Evolutionary conservation across 1,139 yeast genomes (phyloP), one percentile per base, ranked within the genome.

Genomic region (Taphrina communis): DNA sequence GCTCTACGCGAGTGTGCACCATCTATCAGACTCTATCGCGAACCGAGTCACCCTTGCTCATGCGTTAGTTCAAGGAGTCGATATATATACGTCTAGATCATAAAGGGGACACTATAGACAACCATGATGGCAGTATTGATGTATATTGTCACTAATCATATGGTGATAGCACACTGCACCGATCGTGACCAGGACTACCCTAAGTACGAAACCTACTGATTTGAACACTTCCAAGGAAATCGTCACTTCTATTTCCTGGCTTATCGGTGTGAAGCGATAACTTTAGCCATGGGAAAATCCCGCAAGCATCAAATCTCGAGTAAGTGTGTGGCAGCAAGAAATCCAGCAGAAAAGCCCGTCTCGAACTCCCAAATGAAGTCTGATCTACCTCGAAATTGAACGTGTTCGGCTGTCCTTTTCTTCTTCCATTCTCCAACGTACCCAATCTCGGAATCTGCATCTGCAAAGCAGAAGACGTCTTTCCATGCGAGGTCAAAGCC

Each of bases 331-430:
- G 53, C 53, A 19, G 60, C 46, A 17, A 14, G 36, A 6, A 56
- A 6, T 9, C 60, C 60, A 38, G 60, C 60, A 11, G 46, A 9
- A 17, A 6, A 92, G 0, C 97, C 97, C 73, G 89, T 94, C 46
- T 87, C 90, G 88, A 90, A 93, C 77, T 89, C 97, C 97, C 97
- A 93, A 68, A 86, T 72, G 75, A 80, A 83, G 69, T 81, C 80
- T 74, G 88, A 84, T 2, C 78, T 74, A 2, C 95, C 95, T 70
- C 84, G 82, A 12, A 79, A 79, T 7, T 78, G 74, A 38, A 85
- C 75, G 77, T 91, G 96, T 73, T 90, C 89, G 7, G 76, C 76
- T 53, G 83, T 77, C 69, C 91, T 80, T 21, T 84, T 79, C 35
- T 77, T 75, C 72, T 82, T 86, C 93, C 94, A 89, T 0, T 93